Base-by-base conservation (phyloP, 257 asterid species). In the Solanum chmielewskii region DNA sequence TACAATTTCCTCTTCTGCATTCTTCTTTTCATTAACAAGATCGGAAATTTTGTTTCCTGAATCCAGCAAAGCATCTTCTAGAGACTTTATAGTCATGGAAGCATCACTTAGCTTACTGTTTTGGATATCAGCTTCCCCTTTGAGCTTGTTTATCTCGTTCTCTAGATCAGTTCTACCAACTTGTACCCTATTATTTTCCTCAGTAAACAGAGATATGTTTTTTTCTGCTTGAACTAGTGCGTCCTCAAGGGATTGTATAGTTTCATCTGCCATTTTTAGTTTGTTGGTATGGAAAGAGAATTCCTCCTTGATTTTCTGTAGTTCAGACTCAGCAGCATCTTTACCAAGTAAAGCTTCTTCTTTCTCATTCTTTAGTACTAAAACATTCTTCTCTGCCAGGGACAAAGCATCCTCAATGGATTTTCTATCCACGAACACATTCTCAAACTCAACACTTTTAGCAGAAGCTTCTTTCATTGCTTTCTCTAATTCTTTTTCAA, bases 241-340 rank as follows among this genome's bases (percentile, higher is more conserved):
- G 87, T 91, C 94, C 93, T 97, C 98, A 85, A 96, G 99, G 90
- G 96, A 92, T 85, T 85, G 94, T 89, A 94, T 94, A 88, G 89
- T 93, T 86, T 89, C 93, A 13, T 94, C 91, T 71, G 96, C 94
- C 90, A 91, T 95, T 21, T 90, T 88, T 88, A 94, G 95, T 90
- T 89, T 92, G 73, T 86, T 87, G 62, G 88, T 88, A 78, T 91
- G 90, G 88, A 87, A 82, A 77, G 93, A 84, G 89, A 91, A 88
- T 86, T 93, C 95, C 83, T 89, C 95, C 90, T 90, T 90, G 84
- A 93, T 87, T 87, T 90, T 89, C 87, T 89, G 88, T 23, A 94
- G 88, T 90, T 92, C 94, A 89, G 88, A 91, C 87, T 93, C 96
- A 20, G 93, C 90, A 83, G 91, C 90, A 90, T 77, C 86, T 90